Evolutionary conservation across 805 yeast species (phyloP).

Genomic region (Spathaspora hagerdaliae): DNA sequence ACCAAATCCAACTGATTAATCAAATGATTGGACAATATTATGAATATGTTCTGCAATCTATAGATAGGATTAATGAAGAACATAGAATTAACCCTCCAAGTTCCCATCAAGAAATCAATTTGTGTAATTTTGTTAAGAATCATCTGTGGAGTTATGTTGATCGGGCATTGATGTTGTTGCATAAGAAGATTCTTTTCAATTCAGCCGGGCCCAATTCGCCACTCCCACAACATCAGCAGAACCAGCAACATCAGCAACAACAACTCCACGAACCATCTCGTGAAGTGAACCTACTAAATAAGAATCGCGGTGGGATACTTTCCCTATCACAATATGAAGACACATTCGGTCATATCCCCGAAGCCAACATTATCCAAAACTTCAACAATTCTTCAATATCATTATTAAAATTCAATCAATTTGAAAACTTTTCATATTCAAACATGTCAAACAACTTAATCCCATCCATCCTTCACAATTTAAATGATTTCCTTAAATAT

Average conservation of each 20-base stretch:
- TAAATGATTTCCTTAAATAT: conserved; percentile 51
- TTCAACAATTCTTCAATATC: conserved; percentile 34
- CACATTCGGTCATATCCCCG: conserved; percentile 35
- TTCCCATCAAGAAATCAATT: conserved; percentile 38
- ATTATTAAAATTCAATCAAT: conserved; percentile 31
- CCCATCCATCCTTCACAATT: conserved; percentile 53
- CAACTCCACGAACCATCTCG: no score
- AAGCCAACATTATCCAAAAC: conserved; percentile 36
- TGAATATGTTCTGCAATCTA: conserved; percentile 46
- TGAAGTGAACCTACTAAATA: background rate
- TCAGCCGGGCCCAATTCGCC: background rate
- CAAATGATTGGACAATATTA: conserved; percentile 47
- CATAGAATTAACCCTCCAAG: conserved; percentile 34
- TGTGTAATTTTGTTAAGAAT: conserved; percentile 45
- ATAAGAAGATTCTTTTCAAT: conserved; percentile 38
- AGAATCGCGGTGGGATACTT: conserved; percentile 20
- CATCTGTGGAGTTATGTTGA: conserved; percentile 53
- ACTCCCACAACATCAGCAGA: no score
- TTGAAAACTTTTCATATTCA: conserved; percentile 44
- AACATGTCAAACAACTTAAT: conserved; percentile 50
- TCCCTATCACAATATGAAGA: conserved; percentile 36
- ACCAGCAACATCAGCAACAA: background rate
- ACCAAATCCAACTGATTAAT: conserved; percentile 43
- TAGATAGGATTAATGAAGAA: conserved; percentile 32
- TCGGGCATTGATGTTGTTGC: conserved; percentile 44